Evolutionary conservation across 352 stramenopile genomes (phyloP).

Genomic region (Globisporangium acanthophoron): DNA sequence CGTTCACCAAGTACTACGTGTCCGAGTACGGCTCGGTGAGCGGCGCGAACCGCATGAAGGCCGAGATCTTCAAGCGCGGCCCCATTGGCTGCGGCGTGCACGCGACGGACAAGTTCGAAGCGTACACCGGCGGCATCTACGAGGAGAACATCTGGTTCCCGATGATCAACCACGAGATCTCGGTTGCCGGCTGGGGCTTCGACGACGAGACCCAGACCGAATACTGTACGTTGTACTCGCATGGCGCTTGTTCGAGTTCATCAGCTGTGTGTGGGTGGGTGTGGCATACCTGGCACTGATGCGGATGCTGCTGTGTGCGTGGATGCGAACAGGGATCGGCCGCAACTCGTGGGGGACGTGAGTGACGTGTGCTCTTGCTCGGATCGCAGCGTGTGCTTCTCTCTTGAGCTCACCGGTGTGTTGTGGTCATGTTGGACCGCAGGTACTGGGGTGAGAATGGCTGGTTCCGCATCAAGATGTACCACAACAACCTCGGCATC

Average conservation of each 20-base stretch:
- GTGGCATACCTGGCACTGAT: background rate
- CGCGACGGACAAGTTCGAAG: constrained; percentile 80
- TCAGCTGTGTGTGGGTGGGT: too few relatives aligned
- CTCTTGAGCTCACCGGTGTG: background rate
- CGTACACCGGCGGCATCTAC: constrained; percentile 79
- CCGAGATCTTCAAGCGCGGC: constrained; percentile 89
- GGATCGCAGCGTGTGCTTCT: background rate
- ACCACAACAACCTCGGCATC: constrained; percentile 88
- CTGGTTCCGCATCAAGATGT: constrained; percentile 90
- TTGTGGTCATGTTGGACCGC: background rate
- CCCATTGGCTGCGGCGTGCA: constrained; percentile 87
- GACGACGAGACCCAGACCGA: constrained; percentile 83
- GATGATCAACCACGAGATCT: constrained; percentile 89
- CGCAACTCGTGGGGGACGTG: constrained; percentile 89
- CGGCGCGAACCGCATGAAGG: constrained; percentile 87
- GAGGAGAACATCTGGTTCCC: constrained; percentile 78
- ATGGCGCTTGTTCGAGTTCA: too few relatives aligned
- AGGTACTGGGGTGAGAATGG: constrained; percentile 90
- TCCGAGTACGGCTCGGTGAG: constrained; percentile 87
- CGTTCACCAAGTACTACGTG: constrained; percentile 88
- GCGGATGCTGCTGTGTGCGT: background rate
- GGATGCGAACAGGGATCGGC: constrained; percentile 56
- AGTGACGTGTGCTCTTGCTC: background rate
- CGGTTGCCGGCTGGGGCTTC: constrained; percentile 83
- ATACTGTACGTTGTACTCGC: constrained; percentile 62